Conservation (phyloP, 345 rosid genomes). For the Capsella bursapastoris region DNA sequence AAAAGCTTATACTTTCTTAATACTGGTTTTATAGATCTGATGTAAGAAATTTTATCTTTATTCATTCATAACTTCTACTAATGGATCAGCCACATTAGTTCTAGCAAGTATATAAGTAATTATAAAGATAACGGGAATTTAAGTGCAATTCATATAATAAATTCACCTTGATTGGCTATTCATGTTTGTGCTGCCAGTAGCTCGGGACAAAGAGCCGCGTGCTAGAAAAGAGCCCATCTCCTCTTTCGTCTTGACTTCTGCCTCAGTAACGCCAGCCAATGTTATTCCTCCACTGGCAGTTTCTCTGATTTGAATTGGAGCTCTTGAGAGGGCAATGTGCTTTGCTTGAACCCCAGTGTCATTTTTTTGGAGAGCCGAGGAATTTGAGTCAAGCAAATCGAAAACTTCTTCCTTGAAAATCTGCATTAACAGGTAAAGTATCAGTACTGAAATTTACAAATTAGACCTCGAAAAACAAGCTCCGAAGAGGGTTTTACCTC, state of each 20-base stretch:
- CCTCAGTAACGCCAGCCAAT: conserved; percentile 91
- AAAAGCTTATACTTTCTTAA: not conserved
- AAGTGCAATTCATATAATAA: not conserved
- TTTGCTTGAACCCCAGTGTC: conserved; percentile 54
- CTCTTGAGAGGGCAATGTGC: conserved; percentile 57
- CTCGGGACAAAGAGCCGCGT: conserved; percentile 82
- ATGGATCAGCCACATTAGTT: conserved; percentile 22
- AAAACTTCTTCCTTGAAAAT: conserved; percentile 97
- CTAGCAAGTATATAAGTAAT: not conserved
- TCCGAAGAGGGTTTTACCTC: conserved; percentile 58
- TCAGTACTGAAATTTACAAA: not conserved
- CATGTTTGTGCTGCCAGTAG: conserved; percentile 98
- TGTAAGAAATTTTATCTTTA: conserved; percentile 1
- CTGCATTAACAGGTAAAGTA: conserved; percentile 44
- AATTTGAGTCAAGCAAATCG: conserved; percentile 78
- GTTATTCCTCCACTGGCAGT: conserved; percentile 91
- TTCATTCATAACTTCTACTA: not conserved
- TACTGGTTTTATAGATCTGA: not conserved
- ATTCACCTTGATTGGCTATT: conserved; percentile 92
- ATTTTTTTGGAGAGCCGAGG: conserved; percentile 49
- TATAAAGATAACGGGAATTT: not conserved
- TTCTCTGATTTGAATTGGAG: conserved; percentile 91
- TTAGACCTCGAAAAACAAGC: not conserved
- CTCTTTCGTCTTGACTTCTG: conserved; percentile 84
- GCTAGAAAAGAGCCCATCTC: conserved; percentile 84